Evolutionary conservation across 306 rosid genomes (phyloP).

Genomic region (Pueraria montana): DNA sequence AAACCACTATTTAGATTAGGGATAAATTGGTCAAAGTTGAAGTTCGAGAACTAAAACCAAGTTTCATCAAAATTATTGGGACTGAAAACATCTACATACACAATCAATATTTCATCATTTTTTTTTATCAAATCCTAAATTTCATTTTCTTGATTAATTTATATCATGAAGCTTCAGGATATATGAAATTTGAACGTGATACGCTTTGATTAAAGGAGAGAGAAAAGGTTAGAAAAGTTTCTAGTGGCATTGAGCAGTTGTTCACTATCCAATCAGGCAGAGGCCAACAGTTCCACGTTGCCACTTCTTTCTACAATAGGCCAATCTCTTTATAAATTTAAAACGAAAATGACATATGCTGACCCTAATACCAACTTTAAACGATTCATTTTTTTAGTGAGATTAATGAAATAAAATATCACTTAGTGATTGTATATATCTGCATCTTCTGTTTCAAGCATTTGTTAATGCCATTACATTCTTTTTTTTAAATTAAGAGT

Average conservation of each 20-base stretch:
- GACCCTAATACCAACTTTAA: background rate
- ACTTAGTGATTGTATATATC: background rate
- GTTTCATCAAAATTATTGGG: no score
- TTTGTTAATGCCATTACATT: background rate
- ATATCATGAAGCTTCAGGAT: background rate
- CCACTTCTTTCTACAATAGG: background rate
- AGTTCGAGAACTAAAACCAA: no score
- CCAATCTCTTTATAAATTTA: background rate
- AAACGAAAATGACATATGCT: constrained; percentile 10
- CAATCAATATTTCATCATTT: background rate
- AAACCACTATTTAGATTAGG: no score
- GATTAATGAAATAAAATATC: background rate
- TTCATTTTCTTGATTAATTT: background rate
- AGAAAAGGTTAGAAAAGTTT: constrained; percentile 2
- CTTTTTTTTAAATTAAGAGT: no score
- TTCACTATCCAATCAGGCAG: constrained; percentile 28
- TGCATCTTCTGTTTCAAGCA: background rate
- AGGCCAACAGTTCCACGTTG: constrained; percentile 28
- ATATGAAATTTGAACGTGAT: background rate
- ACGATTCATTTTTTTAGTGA: background rate
- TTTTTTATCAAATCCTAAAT: background rate
- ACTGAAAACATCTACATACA: no score
- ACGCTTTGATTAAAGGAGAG: constrained; percentile 8
- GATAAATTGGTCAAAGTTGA: no score
- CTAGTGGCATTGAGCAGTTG: constrained; percentile 42